Base-by-base conservation (phyloP, 2,329 filamentous ascomycete species). In the Xylaria sp. region DNA sequence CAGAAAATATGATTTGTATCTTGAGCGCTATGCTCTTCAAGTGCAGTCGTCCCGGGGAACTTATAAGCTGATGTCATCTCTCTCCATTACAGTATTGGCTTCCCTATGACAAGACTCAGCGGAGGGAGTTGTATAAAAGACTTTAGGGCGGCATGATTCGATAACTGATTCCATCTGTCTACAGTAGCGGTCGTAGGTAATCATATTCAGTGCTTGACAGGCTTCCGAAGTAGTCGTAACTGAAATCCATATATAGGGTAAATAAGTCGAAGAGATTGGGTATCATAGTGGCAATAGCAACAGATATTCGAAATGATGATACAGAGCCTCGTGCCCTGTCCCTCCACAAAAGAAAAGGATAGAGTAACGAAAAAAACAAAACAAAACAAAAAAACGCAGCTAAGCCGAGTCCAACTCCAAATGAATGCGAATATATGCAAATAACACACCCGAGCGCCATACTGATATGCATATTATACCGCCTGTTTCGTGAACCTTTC, bases 61-160 rank as follows among this genome's bases (percentile, higher is more conserved):
- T n/a, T n/a, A n/a, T n/a, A n/a, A n/a, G n/a, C n/a, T n/a, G n/a
- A n/a, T n/a, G n/a, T n/a, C n/a, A n/a, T n/a, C n/a, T n/a, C n/a
- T n/a, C n/a, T n/a, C n/a, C n/a, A n/a, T n/a, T n/a, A n/a, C n/a
- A n/a, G n/a, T n/a, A n/a, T n/a, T n/a, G n/a, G n/a, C n/a, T n/a
- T n/a, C n/a, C n/a, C n/a, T n/a, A n/a, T n/a, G n/a, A n/a, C n/a
- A n/a, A n/a, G n/a, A n/a, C n/a, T n/a, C n/a, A n/a, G n/a, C n/a
- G n/a, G n/a, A n/a, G n/a, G n/a, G n/a, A n/a, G n/a, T n/a, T n/a
- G n/a, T n/a, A n/a, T n/a, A n/a, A n/a, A n/a, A n/a, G n/a, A n/a
- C n/a, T n/a, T n/a, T n/a, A n/a, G n/a, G n/a, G n/a, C n/a, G 31
- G 57, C 5, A 53, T 64, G 1, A 67, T 71, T 12, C 52, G 40